Evolutionary conservation across 106 monocot genomes (phyloP), one percentile per base, ranked within the genome.

Genomic region (Amphibolis antarctica): DNA sequence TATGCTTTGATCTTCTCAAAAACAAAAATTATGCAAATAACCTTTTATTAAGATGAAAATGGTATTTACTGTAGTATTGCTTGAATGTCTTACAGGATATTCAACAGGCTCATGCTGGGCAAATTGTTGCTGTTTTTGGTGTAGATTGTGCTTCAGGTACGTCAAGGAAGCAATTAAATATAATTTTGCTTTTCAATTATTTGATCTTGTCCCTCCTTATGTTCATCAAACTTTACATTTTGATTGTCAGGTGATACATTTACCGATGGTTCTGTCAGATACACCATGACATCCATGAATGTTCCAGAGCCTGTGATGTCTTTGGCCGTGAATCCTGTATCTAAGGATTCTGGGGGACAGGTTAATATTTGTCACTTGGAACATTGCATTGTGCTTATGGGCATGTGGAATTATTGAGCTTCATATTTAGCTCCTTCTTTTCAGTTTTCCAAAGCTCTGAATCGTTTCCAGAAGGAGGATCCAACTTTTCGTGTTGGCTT

Each of bases 281-380:
- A 91, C 61, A 98, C 98, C 7, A 98, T 98, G 98, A 91, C 98
- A 27, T 98, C 98, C 30, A 98, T 98, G 90, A 98, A 85, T 82
- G 90, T 98, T 69, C 98, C 91, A 68, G 98, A 98, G 66, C 98
- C 98, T 36, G 98, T 98, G 58, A 98, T 98, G 98, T 98, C 98
- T n/a, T 68, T 91, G 75, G 98, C 98, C 43, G 84, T 98, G 64
- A 82, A 87, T 59, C 98, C 98, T 59, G 67, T 98, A 28, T 98
- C 98, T 65, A 98, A 98, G 76, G 98, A 98, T 75, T 87, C 85
- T 56, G 98, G 98, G 29, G 98, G 91, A 75, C 86, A 90, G 75
- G 90, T 87, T 77, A 79, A 44, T 75, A 6, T 22, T 26, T 14
- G 56, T 36, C 44, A 24, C n/a, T 25, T 26, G 31, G 28, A 9